A percentile compares a stretch with the other conserved stretches of the same genome.
phyloP scores from a whole-genome alignment of 2,329 filamentous ascomycete genomes.

The Fonsecaea multimorphosa region DNA sequence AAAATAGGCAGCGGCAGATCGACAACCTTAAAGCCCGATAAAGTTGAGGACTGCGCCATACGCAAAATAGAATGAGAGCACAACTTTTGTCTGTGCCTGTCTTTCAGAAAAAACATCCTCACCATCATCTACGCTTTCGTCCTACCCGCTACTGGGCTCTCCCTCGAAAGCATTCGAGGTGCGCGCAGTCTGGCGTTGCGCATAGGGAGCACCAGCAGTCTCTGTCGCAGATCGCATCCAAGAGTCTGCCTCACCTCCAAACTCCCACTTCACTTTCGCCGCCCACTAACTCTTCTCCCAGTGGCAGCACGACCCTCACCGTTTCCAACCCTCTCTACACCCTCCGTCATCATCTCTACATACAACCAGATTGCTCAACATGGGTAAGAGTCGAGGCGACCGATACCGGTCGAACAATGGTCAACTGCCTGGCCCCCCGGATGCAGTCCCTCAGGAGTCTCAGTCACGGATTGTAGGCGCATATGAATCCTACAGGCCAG shows the following conservation, averaged over 20 bases:
- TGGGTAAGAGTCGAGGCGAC: constrained; percentile 10
- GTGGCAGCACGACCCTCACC: constrained; percentile 28
- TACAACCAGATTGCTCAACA: constrained; percentile 9
- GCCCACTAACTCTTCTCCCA: constrained; percentile 34
- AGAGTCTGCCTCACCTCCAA: constrained; percentile 34
- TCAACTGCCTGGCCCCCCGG: neutral
- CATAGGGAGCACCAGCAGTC: constrained; percentile 1
- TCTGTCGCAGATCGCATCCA: constrained; percentile 23
- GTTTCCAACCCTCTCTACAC: constrained; percentile 10
- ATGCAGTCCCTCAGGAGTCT: neutral
- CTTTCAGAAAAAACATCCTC: neutral
- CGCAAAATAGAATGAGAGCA: neutral
- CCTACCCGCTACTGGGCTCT: neutral
- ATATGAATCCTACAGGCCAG: constrained; percentile 4
- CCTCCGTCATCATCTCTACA: neutral
- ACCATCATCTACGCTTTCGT: neutral
- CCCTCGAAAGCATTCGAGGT: constrained; percentile 13
- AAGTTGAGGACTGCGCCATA: constrained; percentile 4
- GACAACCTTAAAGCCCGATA: constrained; percentile 19
- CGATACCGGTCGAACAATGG: constrained; percentile 6
- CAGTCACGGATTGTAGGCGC: neutral
- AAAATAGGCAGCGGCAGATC: constrained; percentile 6
- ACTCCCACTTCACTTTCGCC: constrained; percentile 6
- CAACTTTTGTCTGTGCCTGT: constrained; percentile 6
- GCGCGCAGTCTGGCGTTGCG: constrained; percentile 12